These are phyloP conservation scores for Fusarium odoratissimum DNA, from an alignment of 2,329 filamentous ascomycete genomes.

Conservation along the genomic window DNA sequence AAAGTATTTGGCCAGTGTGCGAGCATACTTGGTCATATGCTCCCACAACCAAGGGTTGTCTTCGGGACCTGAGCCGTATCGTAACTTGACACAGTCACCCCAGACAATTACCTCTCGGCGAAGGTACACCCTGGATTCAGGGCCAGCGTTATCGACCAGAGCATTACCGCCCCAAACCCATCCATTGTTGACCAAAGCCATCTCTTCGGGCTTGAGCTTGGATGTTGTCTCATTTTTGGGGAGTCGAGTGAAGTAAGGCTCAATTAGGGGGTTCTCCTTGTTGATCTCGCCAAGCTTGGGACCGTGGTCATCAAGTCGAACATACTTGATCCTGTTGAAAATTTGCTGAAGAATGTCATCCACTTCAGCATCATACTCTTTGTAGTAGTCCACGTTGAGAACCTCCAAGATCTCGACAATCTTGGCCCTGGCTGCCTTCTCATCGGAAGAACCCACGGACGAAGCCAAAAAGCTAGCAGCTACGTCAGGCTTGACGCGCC, in stretches of 20 bases:
- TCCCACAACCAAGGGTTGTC: constrained; percentile 97
- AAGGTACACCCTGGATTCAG: constrained; percentile 91
- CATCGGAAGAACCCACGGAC: constrained; percentile 70
- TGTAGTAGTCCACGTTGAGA: constrained; percentile 88
- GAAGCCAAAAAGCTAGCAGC: constrained; percentile 67
- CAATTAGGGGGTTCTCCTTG: constrained; percentile 82
- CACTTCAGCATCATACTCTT: constrained; percentile 88
- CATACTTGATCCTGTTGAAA: constrained; percentile 94
- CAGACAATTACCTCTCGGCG: constrained; percentile 96
- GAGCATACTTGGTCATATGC: constrained; percentile 93
- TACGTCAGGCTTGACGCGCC: constrained; percentile 75
- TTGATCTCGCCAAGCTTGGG: constrained; percentile 87
- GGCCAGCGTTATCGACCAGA: constrained; percentile 91
- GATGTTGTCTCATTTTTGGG: constrained; percentile 81
- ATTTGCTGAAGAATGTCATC: constrained; percentile 89
- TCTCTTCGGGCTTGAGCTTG: constrained; percentile 78
- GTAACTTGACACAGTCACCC: constrained; percentile 97
- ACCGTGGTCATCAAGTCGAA: constrained; percentile 90
- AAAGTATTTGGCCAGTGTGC: constrained; percentile 94
- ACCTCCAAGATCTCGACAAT: constrained; percentile 78
- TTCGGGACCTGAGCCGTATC: constrained; percentile 82
- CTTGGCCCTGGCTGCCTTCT: constrained; percentile 64
- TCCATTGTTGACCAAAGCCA: constrained; percentile 93
- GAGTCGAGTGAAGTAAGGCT: constrained; percentile 93
- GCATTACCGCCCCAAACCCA: constrained; percentile 99